A percentile compares a stretch with the other conserved stretches of the same genome.
Conservation (phyloP, 306 rosid species). For the Astragalus membranaceus region DNA sequence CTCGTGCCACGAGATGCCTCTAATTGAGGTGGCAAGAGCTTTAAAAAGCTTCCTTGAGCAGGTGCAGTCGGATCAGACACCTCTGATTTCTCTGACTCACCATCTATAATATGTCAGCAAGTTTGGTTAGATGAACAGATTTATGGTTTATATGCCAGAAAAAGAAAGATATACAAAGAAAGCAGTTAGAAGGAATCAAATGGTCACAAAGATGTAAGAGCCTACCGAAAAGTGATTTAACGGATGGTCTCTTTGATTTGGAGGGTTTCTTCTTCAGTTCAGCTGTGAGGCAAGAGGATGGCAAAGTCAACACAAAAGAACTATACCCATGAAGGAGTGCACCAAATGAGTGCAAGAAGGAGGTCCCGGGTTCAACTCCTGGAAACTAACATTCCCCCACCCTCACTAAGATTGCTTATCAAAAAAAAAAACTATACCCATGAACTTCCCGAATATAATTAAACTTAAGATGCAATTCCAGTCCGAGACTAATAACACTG, state of each 20-base stretch:
- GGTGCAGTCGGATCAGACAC: constrained; percentile 26
- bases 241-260: constrained; percentile 74
- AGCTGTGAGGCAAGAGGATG: constrained; percentile 47
- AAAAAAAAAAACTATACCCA: background rate
- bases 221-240: constrained; percentile 90
- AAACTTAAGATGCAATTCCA: background rate
- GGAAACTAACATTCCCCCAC: too few species aligned
- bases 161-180: constrained; percentile 1
- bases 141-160: background rate
- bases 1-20: constrained; percentile 35
- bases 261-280: constrained; percentile 77
- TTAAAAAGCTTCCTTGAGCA: constrained; percentile 73
- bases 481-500: too few species aligned
- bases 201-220: constrained; percentile 14
- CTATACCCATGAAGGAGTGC: background rate
- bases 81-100: constrained; percentile 48
- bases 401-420: too few species aligned
- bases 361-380: too few species aligned
- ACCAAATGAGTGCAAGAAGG: too few species aligned
- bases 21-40: constrained; percentile 56
- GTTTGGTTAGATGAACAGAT: constrained; percentile 26
- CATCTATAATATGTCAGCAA: constrained; percentile 32
- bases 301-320: constrained; percentile 1
- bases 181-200: background rate
- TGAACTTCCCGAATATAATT: background rate